Conservation (phyloP, 83 land plant genomes). For the Thuja plicata region DNA sequence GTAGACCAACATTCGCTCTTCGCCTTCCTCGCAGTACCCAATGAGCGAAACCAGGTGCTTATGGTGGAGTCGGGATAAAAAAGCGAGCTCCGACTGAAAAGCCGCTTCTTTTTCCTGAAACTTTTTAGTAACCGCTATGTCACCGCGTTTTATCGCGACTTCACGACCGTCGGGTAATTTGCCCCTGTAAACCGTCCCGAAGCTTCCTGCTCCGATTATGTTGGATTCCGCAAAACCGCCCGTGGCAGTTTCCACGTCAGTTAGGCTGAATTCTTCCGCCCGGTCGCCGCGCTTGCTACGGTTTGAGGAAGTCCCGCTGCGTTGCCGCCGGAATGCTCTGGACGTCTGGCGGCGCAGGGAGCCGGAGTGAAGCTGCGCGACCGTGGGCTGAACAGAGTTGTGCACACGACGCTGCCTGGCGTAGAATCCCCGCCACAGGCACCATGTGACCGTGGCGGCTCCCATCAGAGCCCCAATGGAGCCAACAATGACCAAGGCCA, state of each 20-base stretch:
- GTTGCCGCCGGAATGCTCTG: slow-evolving; percentile 42
- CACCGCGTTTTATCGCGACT: slow-evolving; percentile 75
- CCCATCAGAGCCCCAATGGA: slow-evolving; percentile 37
- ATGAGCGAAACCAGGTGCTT: slow-evolving; percentile 58
- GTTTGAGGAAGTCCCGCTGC: slow-evolving; percentile 50
- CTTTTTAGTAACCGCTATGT: slow-evolving; percentile 25
- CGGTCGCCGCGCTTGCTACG: slow-evolving; percentile 36
- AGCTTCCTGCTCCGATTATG: slow-evolving; percentile 68
- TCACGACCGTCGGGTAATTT: slow-evolving; percentile 64
- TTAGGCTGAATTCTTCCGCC: slow-evolving; percentile 48
- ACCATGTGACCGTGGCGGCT: slow-evolving; percentile 28
- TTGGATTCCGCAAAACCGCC: slow-evolving; percentile 35
- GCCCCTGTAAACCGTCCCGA: slow-evolving; percentile 68
- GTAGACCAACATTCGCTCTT: slow-evolving; percentile 40
- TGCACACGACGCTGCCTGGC: slow-evolving; percentile 37
- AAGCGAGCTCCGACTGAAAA: slow-evolving; percentile 64
- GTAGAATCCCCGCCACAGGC: slow-evolving; percentile 29
- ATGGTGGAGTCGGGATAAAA: slow-evolving; percentile 59
- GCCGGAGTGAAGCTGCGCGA: slow-evolving; percentile 12
- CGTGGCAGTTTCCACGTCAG: slow-evolving; percentile 54
- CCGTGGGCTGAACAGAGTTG: slow-evolving; percentile 63
- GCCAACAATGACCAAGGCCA: slow-evolving; percentile 41
- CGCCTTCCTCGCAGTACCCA: slow-evolving; percentile 52
- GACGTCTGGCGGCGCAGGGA: slow-evolving; percentile 40
- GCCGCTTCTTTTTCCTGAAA: slow-evolving; percentile 63